A percentile compares a stretch with the other conserved stretches of the same genome.
These are phyloP conservation scores for Torulaspora franciscae DNA, from an alignment of 805 yeast species.

Conservation along the genomic window DNA sequence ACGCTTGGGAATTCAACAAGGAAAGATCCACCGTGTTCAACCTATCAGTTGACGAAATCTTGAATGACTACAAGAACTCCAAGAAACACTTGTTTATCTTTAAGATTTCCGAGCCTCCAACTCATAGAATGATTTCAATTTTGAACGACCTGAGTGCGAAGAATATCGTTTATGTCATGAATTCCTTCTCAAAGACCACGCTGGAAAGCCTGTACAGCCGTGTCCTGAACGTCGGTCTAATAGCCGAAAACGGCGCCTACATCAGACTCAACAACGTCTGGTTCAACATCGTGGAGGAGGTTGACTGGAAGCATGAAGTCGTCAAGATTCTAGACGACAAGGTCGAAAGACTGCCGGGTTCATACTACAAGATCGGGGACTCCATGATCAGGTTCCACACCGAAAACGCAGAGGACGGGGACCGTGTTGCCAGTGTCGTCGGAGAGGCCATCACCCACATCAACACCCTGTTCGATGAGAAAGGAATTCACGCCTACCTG, in stretches of 20 bases:
- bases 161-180: constrained; percentile 68
- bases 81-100: constrained; percentile 45
- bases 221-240: constrained; percentile 66
- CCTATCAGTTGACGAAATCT: constrained; percentile 30
- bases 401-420: constrained; percentile 57
- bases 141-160: constrained; percentile 57
- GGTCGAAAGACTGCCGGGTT: constrained; percentile 76
- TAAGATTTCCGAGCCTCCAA: constrained; percentile 50
- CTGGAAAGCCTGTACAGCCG: constrained; percentile 65
- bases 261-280: constrained; percentile 55
- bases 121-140: constrained; percentile 52
- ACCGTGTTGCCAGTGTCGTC: constrained; percentile 60
- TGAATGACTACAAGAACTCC: constrained; percentile 29
- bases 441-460: constrained; percentile 85
- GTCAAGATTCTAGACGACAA: constrained; percentile 34
- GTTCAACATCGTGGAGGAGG: constrained; percentile 57
- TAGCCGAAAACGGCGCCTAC: constrained; percentile 89
- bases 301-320: constrained; percentile 38
- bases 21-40: constrained; percentile 37
- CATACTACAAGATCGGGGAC: constrained; percentile 66
- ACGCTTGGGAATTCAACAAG: constrained; percentile 48
- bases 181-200: constrained; percentile 58
- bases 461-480: constrained; percentile 63
- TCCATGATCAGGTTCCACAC: constrained; percentile 74
- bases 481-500: constrained; percentile 71